These are phyloP conservation scores for Cetradonia linearis DNA, from an alignment of 495 filamentous ascomycete species.

Conservation along the genomic window DNA sequence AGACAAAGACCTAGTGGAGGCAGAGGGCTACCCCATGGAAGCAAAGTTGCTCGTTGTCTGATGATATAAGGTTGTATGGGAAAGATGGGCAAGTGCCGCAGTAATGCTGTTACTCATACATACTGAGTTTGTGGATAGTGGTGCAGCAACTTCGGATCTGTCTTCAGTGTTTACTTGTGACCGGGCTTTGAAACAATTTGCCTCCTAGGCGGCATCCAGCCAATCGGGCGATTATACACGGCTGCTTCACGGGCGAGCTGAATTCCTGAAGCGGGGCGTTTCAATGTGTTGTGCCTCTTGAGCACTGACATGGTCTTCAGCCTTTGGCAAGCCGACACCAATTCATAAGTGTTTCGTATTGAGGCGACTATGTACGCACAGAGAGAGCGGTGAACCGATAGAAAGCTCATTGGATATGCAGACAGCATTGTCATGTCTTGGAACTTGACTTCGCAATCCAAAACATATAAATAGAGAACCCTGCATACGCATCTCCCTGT, in stretches of 20 bases:
- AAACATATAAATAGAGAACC: constrained; percentile 16
- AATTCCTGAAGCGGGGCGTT: neutral
- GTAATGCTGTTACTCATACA: constrained; percentile 3
- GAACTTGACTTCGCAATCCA: neutral
- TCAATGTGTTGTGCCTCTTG: constrained; percentile 8
- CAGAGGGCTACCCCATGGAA: neutral
- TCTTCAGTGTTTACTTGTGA: neutral
- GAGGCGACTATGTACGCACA: neutral
- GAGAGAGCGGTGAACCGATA: constrained; percentile 9
- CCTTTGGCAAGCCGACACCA: neutral
- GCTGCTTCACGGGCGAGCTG: constrained; percentile 1
- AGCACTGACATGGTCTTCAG: constrained; percentile 2
- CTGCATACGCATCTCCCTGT: constrained; percentile 4
- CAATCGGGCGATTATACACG: neutral
- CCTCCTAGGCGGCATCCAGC: neutral
- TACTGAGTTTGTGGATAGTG: neutral
- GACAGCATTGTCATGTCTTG: neutral
- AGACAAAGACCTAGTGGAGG: neutral
- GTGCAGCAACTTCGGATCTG: neutral
- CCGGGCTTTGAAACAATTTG: constrained; percentile 5
- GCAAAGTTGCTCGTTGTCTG: constrained; percentile 17
- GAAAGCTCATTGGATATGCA: neutral
- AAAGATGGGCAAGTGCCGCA: neutral
- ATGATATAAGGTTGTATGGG: neutral
- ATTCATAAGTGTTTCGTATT: constrained; percentile 11